Base-by-base conservation (phyloP, 1,284 basidiomycete species). In the Leccinum cinnamomeum region DNA sequence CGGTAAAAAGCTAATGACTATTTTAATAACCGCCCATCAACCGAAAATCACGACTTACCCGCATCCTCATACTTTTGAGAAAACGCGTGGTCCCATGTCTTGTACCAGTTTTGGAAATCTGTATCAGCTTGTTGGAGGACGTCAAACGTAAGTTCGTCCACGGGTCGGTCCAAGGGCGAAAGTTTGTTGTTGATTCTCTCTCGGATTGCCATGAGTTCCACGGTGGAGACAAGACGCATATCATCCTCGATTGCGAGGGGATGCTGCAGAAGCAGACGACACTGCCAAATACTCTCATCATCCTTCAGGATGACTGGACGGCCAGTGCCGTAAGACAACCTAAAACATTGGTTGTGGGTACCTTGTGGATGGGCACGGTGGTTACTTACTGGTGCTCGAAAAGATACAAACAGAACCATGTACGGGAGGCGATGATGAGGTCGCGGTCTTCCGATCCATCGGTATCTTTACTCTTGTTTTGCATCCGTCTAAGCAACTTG, bases 181-280 rank as follows among this genome's bases (percentile, higher is more conserved):
- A 93, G 76, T 11, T 82, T 83, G 70, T 91, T 90, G 68, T 91
- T 84, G 5, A 91, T 81, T 39, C 86, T 80, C 72, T 93, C 91
- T 57, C 91, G 85, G 65, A 92, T 85, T n/a, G 84, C 84, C 84
- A 92, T 91, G 59, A 93, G 81, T 69, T 93, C 92, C 20, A 95
- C 91, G 1, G 93, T 96, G 7, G 94, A 95, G 18, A 97, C 92
- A n/a, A 97, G 85, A 51, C 95, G 88, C 84, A 94, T 95, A 70
- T 97, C 95, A 65, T 96, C 94, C 68, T 94, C 90, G 67, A 95
- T 92, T 7, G 92, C 86, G 20, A 96, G 79, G 14, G 95, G 95
- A 72, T 97, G 94, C 67, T 90, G 87, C 25, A 97, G 79, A n/a
- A 95, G 81, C 39, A 89, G 78, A 51, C 91, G 87, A 65, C 92